Base-by-base conservation (phyloP, 2,329 filamentous ascomycete genomes). In the Aspergillus caelatus region DNA sequence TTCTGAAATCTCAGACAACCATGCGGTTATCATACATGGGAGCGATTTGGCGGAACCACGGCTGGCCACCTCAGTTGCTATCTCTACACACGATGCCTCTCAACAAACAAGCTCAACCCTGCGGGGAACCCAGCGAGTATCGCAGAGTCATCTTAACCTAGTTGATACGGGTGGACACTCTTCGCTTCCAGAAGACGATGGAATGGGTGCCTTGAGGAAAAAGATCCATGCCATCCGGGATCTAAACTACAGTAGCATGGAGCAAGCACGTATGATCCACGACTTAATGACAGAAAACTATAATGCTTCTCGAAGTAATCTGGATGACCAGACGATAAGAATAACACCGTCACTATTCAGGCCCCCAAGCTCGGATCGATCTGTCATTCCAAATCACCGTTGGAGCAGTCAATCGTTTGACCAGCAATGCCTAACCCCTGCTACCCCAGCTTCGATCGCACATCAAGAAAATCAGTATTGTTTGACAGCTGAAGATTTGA, bases 251-350 rank as follows among this genome's bases (percentile, higher is more conserved):
- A 77, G 85, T 4, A 81, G 84, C 50, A 75, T 82, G 8, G 88
- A 92, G 63, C 93, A 93, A 77, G 91, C 91, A 28, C 85, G 83
- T 64, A 80, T 89, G 71, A 88, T 94, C 77, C 92, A 94, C 75
- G 82, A 85, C 52, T 76, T 91, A 61, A 83, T 94, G 75, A 88
- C 88, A 59, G 89, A 92, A 73, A 85, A 86, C 45, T 92, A 94
- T 70, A 82, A 80, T 45, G 80, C 81, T 45, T 81, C 80, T 16
- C 80, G 77, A 62, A 73, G 71, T 36, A 66, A 66, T 60, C 73
- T 67, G 48, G 70, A 70, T 64, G 69, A 64, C 10, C 58, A 67
- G 23, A 23, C 61, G 32, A 61, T 65, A 26, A 66, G 64, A 34
- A 57, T 62, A 26, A 54, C 68, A 21, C 74, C 67, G 30, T 73